Conservation (phyloP, 768 basidiomycete genomes). For the Hericium rajendrae region DNA sequence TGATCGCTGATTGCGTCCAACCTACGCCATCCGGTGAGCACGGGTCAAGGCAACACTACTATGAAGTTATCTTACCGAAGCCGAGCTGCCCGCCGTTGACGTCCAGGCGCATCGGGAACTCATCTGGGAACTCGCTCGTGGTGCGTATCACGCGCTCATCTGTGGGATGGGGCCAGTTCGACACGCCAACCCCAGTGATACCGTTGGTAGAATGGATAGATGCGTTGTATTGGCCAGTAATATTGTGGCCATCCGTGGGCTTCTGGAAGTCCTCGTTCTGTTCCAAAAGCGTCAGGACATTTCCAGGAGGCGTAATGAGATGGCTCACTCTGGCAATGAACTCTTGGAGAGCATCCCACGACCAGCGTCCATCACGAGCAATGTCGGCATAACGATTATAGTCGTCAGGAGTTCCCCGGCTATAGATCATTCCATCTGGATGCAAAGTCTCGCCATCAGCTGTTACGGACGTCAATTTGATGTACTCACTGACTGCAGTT, state of each 20-base stretch:
- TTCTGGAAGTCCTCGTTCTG: constrained; percentile 29
- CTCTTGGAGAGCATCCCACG: not conserved
- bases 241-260: constrained; percentile 30
- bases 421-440: constrained; percentile 20
- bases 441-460: not conserved
- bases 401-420: constrained; percentile 19
- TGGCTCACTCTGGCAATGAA: constrained; percentile 2
- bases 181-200: constrained; percentile 18
- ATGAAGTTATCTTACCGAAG: constrained; percentile 22
- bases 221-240: constrained; percentile 28
- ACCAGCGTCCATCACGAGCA: constrained; percentile 20
- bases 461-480: not conserved
- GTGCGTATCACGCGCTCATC: constrained; percentile 28
- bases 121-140: constrained; percentile 23
- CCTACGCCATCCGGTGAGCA: not conserved
- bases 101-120: constrained; percentile 33
- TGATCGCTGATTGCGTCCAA: not conserved
- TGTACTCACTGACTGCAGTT: constrained; percentile 15
- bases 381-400: constrained; percentile 17
- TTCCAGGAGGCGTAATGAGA: not conserved
- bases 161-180: constrained; percentile 5
- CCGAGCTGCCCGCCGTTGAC: constrained; percentile 34
- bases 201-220: constrained; percentile 29
- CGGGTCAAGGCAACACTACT: not conserved
- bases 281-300: not conserved